Evolutionary conservation across 2,329 filamentous ascomycete genomes (phyloP).

Genomic region (Pleoardoris graminearum): DNA sequence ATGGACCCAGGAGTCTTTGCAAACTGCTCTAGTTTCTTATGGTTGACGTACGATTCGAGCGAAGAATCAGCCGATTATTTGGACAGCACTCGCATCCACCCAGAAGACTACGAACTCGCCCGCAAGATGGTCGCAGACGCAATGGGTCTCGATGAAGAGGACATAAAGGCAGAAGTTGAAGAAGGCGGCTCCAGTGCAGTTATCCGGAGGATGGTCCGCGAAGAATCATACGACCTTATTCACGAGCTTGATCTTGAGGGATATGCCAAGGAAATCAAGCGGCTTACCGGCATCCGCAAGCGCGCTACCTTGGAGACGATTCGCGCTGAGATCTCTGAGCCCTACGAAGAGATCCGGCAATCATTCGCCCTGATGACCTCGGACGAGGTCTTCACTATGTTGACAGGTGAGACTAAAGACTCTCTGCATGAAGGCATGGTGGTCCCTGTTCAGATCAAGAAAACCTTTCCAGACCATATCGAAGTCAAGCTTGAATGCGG

Average conservation of each 20-base stretch:
- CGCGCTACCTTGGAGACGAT: slow-evolving; percentile 96
- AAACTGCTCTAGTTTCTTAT: slow-evolving; percentile 95
- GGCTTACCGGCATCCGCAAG: slow-evolving; percentile 91
- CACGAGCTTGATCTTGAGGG: slow-evolving; percentile 96
- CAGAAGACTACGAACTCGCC: slow-evolving; percentile 96
- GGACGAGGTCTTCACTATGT: slow-evolving; percentile 91
- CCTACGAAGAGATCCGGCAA: slow-evolving; percentile 91
- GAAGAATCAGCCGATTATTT: slow-evolving; percentile 85
- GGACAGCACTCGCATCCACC: slow-evolving; percentile 95
- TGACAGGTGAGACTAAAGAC: slow-evolving; percentile 88
- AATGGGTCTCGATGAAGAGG: slow-evolving; percentile 93
- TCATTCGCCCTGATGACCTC: slow-evolving; percentile 71
- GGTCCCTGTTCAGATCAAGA: slow-evolving; percentile 82
- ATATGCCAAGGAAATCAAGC: slow-evolving; percentile 93
- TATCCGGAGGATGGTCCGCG: slow-evolving; percentile 90
- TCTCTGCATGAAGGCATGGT: slow-evolving; percentile 89
- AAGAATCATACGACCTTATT: slow-evolving; percentile 90
- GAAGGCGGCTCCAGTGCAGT: slow-evolving; percentile 89
- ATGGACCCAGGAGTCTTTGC: slow-evolving; percentile 92
- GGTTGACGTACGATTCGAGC: slow-evolving; percentile 82
- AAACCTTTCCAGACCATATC: slow-evolving; percentile 89
- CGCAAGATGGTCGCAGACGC: slow-evolving; percentile 99
- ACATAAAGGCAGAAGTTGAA: slow-evolving; percentile 91
- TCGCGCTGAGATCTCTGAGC: slow-evolving; percentile 85
- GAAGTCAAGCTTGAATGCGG: slow-evolving; percentile 94